Conservation (phyloP, 2,329 filamentous ascomycete genomes). For the Ilyonectria destructans region DNA sequence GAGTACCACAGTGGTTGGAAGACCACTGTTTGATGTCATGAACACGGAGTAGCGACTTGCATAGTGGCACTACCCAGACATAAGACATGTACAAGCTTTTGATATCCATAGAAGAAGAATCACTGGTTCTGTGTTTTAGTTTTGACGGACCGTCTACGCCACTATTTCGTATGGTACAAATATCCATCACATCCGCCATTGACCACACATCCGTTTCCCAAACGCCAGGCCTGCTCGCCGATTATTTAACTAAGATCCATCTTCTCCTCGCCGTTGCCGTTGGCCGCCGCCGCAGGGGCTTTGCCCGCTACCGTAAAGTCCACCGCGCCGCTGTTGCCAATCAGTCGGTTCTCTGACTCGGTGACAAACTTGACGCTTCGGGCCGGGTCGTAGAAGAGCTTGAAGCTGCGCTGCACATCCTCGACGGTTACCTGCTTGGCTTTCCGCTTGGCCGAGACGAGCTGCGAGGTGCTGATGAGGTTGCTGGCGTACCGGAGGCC, state of each 20-base stretch:
- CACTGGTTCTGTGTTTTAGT: slow-evolving; percentile 31
- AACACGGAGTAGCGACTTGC: background rate
- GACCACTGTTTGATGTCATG: background rate
- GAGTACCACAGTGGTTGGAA: background rate
- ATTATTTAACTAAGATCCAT: slow-evolving; percentile 63
- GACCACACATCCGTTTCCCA: slow-evolving; percentile 43
- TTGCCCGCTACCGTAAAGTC: slow-evolving; percentile 73
- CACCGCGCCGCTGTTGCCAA: slow-evolving; percentile 88
- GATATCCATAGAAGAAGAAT: slow-evolving; percentile 32
- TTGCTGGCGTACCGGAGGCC: slow-evolving; percentile 98
- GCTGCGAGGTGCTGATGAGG: slow-evolving; percentile 93
- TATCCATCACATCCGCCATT: slow-evolving; percentile 45
- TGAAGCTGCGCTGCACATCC: slow-evolving; percentile 94
- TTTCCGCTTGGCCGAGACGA: slow-evolving; percentile 88
- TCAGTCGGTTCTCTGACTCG: slow-evolving; percentile 93
- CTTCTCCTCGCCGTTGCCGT: slow-evolving; percentile 59
- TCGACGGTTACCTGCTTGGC: slow-evolving; percentile 87
- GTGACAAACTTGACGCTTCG: slow-evolving; percentile 92
- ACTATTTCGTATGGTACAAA: slow-evolving; percentile 51
- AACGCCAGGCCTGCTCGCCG: slow-evolving; percentile 52
- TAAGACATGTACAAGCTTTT: slow-evolving; percentile 6
- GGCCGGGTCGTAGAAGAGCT: slow-evolving; percentile 91
- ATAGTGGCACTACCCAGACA: slow-evolving; percentile 7
- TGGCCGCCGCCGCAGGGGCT: slow-evolving; percentile 54
- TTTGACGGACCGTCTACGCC: slow-evolving; percentile 46